Percentiles rank a stretch among this genome's conserved stretches.
phyloP scores from a whole-genome alignment of 352 stramenopile species.

The Phytophthora ramorum region DNA sequence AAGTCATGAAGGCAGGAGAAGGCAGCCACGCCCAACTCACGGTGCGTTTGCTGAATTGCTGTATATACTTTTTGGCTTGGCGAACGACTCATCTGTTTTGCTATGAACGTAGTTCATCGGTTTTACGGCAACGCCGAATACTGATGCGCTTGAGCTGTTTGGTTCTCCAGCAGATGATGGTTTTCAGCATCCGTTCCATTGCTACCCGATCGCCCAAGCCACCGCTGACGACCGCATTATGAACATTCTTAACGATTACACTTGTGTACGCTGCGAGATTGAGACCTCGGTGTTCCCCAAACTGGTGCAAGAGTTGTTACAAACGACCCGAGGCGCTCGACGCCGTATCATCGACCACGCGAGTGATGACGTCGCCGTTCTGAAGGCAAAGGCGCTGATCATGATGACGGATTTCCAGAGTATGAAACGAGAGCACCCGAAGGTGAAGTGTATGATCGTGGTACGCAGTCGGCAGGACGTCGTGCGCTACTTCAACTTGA shows the following conservation, averaged over 20 bases:
- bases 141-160: slow-evolving; percentile 74
- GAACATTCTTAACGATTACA: slow-evolving; percentile 74
- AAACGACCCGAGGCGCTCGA: slow-evolving; percentile 27
- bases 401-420: slow-evolving; percentile 80
- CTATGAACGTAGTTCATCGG: slow-evolving; percentile 67
- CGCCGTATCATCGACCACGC: slow-evolving; percentile 66
- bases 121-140: slow-evolving; percentile 82
- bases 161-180: slow-evolving; percentile 33
- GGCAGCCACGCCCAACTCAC: slow-evolving; percentile 45
- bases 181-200: slow-evolving; percentile 62
- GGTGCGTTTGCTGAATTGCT: slow-evolving; percentile 26
- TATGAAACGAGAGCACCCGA: slow-evolving; percentile 23
- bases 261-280: slow-evolving; percentile 55
- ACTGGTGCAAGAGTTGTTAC: slow-evolving; percentile 43
- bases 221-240: slow-evolving; percentile 64
- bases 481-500: slow-evolving; percentile 73
- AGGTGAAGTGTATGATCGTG: slow-evolving; percentile 81
- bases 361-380: slow-evolving; percentile 63
- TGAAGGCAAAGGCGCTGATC: slow-evolving; percentile 73
- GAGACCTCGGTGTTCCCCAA: slow-evolving; percentile 63
- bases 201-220: slow-evolving; percentile 72
- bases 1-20: slow-evolving; percentile 63
- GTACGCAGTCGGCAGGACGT: slow-evolving; percentile 80
- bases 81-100: neutral
- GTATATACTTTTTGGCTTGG: neutral